Evolutionary conservation across 2,329 filamentous ascomycete species (phyloP).

Genomic region (Ceratocystis cacaofunesta): DNA sequence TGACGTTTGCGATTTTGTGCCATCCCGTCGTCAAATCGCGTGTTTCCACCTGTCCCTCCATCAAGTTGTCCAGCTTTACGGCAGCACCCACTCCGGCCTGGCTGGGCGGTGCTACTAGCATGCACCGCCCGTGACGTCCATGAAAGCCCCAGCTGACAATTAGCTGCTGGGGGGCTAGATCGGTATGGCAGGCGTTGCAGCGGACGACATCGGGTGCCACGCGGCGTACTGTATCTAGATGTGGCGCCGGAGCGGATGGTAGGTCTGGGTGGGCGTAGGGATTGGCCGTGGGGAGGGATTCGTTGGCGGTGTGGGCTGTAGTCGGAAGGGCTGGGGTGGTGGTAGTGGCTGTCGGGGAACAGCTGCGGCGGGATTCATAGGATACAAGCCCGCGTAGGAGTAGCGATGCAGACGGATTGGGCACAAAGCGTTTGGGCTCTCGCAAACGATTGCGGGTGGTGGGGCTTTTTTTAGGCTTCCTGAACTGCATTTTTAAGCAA

Average conservation of each 20-base stretch:
- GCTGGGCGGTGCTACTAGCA: constrained; percentile 36
- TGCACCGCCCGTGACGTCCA: constrained; percentile 49
- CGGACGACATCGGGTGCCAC: constrained; percentile 26
- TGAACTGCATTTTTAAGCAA: neutral
- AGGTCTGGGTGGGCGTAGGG: constrained; percentile 9
- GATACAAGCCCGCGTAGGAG: neutral
- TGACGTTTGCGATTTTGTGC: constrained; percentile 50
- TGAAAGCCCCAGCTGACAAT: constrained; percentile 53
- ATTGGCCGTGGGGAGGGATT: neutral
- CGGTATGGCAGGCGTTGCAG: constrained; percentile 42
- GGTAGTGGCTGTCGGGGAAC: neutral
- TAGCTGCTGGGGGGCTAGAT: constrained; percentile 46
- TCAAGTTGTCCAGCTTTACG: constrained; percentile 37
- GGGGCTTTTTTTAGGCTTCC: constrained; percentile 4
- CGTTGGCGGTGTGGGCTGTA: neutral
- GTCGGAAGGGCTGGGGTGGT: neutral
- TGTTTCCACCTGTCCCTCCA: constrained; percentile 38
- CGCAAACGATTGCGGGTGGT: neutral
- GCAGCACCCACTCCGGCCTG: constrained; percentile 19
- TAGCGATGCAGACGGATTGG: neutral
- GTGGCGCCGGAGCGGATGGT: constrained; percentile 19
- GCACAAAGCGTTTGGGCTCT: neutral
- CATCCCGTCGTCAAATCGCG: constrained; percentile 46
- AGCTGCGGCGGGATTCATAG: neutral
- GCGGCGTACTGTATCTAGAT: constrained; percentile 19